A percentile compares a stretch with the other conserved stretches of the same genome.
phyloP scores from a whole-genome alignment of 306 rosid genomes.

The Malus sylvestris region DNA sequence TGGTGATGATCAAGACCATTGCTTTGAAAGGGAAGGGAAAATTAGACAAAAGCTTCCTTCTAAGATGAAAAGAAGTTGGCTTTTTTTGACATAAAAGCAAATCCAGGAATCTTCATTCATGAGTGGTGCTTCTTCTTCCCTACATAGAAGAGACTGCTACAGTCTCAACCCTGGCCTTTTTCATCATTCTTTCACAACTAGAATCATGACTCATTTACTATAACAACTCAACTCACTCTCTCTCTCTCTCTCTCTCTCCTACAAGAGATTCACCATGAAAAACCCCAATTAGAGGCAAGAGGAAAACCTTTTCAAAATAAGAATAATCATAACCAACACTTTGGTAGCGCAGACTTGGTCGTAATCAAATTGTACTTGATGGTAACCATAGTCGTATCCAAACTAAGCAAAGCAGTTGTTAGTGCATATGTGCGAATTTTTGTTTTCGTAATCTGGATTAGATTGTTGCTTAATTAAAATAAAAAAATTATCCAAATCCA shows the following conservation, averaged over 20 bases:
- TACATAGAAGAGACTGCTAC: slow-evolving; percentile 26
- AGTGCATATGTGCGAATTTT: too few relatives aligned
- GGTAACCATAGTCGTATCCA: too few relatives aligned
- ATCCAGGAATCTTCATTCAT: slow-evolving; percentile 63
- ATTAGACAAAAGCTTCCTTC: slow-evolving; percentile 84
- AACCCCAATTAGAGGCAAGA: neutral
- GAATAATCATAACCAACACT: neutral
- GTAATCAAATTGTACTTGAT: neutral
- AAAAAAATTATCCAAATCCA: neutral
- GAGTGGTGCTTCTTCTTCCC: slow-evolving; percentile 18
- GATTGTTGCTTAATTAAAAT: neutral
- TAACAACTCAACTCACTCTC: slow-evolving; percentile 19
- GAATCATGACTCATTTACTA: slow-evolving; percentile 69
- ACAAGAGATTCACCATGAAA: neutral
- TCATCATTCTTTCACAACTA: slow-evolving; percentile 62
- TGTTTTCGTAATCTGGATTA: too few relatives aligned
- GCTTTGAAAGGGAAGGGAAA: slow-evolving; percentile 65
- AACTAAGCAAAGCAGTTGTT: too few relatives aligned
- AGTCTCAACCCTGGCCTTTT: slow-evolving; percentile 52
- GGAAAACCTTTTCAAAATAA: slow-evolving; percentile 23
- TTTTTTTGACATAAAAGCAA: slow-evolving; percentile 32
- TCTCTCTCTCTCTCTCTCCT: neutral
- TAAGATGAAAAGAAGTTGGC: slow-evolving; percentile 61
- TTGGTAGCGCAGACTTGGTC: neutral
- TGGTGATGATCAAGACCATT: slow-evolving; percentile 55